Evolutionary conservation across 176 grass and related monocot genomes (phyloP).

Genomic region (Musa beccarii): DNA sequence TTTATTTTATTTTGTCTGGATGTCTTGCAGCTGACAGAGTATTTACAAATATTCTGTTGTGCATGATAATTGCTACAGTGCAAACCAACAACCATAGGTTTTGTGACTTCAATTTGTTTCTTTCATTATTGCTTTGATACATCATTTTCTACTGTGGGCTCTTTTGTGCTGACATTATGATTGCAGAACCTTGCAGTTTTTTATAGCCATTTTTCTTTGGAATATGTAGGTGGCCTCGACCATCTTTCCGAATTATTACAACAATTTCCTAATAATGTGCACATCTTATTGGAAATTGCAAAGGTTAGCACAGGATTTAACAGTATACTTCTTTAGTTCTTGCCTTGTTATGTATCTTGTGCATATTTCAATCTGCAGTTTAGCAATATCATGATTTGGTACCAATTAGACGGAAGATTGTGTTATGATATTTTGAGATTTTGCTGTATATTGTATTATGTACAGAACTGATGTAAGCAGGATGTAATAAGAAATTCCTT

Average conservation of each 20-base stretch:
- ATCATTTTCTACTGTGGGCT: background rate
- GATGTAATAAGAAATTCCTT: background rate
- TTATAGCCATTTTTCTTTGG: background rate
- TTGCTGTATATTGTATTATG: background rate
- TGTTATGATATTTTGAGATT: background rate
- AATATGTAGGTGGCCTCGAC: conserved; percentile 77
- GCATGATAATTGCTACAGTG: too few species aligned
- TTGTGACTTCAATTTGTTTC: background rate
- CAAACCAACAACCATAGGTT: too few species aligned
- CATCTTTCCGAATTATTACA: conserved; percentile 79
- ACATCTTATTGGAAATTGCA: conserved; percentile 86
- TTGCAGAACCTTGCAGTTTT: background rate
- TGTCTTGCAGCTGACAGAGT: too few species aligned
- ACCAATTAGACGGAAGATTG: background rate
- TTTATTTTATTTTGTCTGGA: background rate
- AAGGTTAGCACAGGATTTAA: conserved; percentile 35
- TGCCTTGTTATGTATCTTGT: background rate
- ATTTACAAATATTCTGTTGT: too few species aligned
- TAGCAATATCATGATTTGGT: background rate
- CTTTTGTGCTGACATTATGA: background rate
- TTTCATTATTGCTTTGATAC: background rate
- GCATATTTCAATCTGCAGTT: background rate
- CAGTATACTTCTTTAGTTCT: background rate
- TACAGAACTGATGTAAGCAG: background rate
- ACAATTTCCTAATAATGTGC: conserved; percentile 84